A percentile compares a stretch with the other conserved stretches of the same genome.
Evolutionary conservation across 345 rosid species (phyloP).

Genomic region (Pugionium cornutum): DNA sequence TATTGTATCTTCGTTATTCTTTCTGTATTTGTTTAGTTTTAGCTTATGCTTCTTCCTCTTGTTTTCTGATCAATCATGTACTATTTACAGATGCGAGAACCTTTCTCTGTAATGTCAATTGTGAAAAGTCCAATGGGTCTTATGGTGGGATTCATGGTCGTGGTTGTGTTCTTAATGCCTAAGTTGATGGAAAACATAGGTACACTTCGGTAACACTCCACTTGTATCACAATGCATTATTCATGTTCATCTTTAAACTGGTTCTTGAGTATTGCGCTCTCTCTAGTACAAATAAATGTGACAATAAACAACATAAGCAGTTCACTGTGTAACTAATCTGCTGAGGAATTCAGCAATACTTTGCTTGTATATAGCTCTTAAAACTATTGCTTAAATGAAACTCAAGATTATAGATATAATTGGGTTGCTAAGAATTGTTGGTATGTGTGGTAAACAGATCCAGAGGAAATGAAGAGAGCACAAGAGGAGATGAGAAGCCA

Average conservation of each 20-base stretch:
- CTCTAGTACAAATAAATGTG: slow-evolving; percentile 4
- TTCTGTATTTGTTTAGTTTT: slow-evolving; percentile 17
- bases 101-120: slow-evolving; percentile 77
- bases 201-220: slow-evolving; percentile 34
- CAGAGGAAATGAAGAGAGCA: slow-evolving; percentile 86
- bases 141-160: slow-evolving; percentile 94
- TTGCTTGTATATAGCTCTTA: slow-evolving; percentile 5
- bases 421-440: slow-evolving; percentile 21
- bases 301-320: background rate
- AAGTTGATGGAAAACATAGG: slow-evolving; percentile 95
- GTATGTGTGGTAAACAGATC: slow-evolving; percentile 58
- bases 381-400: background rate
- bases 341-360: slow-evolving; percentile 13
- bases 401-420: background rate
- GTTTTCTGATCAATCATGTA: slow-evolving; percentile 19
- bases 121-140: slow-evolving; percentile 98
- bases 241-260: slow-evolving; percentile 5
- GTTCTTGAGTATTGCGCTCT: background rate
- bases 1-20: slow-evolving; percentile 10
- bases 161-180: slow-evolving; percentile 92
- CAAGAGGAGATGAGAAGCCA: slow-evolving; percentile 96
- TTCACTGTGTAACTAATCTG: background rate
- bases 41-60: slow-evolving; percentile 32
- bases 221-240: slow-evolving; percentile 13
- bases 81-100: slow-evolving; percentile 77